Conservation (phyloP, 345 rosid species). For the Rhodamnia argentea region DNA sequence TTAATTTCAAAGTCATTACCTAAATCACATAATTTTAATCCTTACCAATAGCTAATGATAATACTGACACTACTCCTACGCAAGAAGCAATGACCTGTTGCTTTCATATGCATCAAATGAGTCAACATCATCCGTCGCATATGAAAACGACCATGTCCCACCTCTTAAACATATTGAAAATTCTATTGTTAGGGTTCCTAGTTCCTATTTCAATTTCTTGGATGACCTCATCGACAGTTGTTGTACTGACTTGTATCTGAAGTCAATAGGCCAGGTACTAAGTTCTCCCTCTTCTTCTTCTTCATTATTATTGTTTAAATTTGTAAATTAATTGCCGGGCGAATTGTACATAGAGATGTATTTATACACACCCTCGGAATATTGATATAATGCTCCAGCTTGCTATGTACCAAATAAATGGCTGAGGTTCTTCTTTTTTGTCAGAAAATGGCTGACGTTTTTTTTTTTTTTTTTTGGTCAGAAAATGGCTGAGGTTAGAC, state of each 20-base stretch:
- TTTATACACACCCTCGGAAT: no score
- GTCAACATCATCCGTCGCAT: not conserved
- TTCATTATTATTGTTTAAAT: not conserved
- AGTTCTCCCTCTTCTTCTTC: not conserved
- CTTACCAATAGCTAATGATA: not conserved
- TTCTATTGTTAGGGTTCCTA: not conserved
- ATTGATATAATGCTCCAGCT: no score
- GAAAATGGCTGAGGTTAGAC: no score
- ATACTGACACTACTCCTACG: not conserved
- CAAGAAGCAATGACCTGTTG: not conserved
- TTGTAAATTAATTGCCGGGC: not conserved
- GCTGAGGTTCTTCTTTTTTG: no score
- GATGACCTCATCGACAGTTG: not conserved
- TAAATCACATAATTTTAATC: not conserved
- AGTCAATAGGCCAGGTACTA: not conserved
- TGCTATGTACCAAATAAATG: no score
- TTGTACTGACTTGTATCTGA: not conserved
- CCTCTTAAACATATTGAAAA: not conserved
- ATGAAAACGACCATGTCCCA: no score
- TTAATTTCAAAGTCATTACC: not conserved
- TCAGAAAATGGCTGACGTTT: no score
- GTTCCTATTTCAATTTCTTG: not conserved
- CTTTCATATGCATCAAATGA: no score
- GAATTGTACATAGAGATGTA: no score
- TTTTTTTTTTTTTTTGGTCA: no score